A percentile compares a stretch with the other conserved stretches of the same genome.
phyloP scores from a whole-genome alignment of 2,329 filamentous ascomycete species.

The Fusarium algeriense region DNA sequence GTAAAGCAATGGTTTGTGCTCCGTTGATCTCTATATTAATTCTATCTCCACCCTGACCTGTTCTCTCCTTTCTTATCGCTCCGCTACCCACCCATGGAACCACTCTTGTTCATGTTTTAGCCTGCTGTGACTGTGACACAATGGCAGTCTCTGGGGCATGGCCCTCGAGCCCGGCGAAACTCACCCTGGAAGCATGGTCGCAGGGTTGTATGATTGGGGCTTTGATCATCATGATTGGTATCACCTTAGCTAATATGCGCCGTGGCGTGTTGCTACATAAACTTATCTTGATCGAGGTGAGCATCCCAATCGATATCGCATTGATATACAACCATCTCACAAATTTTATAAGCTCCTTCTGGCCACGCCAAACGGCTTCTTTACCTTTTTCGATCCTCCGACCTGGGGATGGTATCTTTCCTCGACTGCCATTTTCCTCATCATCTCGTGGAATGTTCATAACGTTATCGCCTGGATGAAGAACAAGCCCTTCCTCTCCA shows the following conservation, averaged over 20 bases:
- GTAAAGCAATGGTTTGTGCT: background rate
- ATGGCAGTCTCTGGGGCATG: slow-evolving; percentile 14
- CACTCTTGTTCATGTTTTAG: no score
- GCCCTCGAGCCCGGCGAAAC: slow-evolving; percentile 22
- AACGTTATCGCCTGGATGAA: slow-evolving; percentile 78
- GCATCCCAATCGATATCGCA: no score
- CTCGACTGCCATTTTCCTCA: slow-evolving; percentile 69
- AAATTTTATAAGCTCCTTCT: slow-evolving; percentile 59
- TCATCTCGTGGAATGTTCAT: slow-evolving; percentile 73
- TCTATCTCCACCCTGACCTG: background rate
- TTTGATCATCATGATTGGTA: slow-evolving; percentile 61
- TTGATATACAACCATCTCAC: background rate
- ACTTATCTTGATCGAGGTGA: slow-evolving; percentile 62
- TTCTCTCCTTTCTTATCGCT: no score
- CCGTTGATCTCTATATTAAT: slow-evolving; percentile 1
- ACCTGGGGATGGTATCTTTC: slow-evolving; percentile 74
- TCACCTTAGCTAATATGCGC: slow-evolving; percentile 64
- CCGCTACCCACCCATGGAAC: no score
- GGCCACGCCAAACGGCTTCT: slow-evolving; percentile 68
- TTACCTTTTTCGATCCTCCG: slow-evolving; percentile 65
- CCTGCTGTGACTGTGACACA: no score
- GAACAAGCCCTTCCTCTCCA: slow-evolving; percentile 69
- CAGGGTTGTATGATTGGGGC: slow-evolving; percentile 63
- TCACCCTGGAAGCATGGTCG: slow-evolving; percentile 60
- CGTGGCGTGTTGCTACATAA: slow-evolving; percentile 61